Conservation (phyloP, 179 eudicot species). For the Patellifolia procumbens region DNA sequence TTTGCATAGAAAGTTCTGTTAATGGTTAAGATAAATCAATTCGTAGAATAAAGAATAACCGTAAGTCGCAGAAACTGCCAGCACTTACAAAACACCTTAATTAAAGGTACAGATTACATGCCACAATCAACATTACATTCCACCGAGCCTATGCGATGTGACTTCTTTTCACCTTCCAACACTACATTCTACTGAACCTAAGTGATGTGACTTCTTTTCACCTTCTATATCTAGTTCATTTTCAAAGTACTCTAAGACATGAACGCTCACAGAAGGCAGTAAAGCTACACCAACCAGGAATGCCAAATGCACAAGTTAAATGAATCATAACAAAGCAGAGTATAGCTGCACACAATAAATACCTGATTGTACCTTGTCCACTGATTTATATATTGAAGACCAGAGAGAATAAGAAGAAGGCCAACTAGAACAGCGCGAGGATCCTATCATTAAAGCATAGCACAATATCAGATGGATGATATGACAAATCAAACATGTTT, state of each 20-base stretch:
- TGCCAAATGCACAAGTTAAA: not conserved
- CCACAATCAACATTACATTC: not conserved
- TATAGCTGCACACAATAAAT: constrained; percentile 19
- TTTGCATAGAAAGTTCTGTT: too few relatives aligned
- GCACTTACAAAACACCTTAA: not conserved
- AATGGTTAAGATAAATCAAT: not conserved
- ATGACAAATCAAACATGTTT: not conserved
- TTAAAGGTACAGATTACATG: not conserved
- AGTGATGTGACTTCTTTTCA: not conserved
- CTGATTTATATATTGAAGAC: constrained; percentile 89
- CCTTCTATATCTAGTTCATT: not conserved
- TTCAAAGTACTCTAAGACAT: not conserved
- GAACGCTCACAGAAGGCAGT: not conserved
- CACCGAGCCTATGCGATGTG: too few relatives aligned
- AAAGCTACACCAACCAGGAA: not conserved
- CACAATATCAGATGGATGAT: constrained; percentile 13
- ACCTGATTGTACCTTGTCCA: constrained; percentile 99
- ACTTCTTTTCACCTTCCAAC: too few relatives aligned
- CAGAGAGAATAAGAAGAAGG: constrained; percentile 84
- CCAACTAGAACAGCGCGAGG: constrained; percentile 96
- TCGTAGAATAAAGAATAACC: not conserved
- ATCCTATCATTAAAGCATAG: constrained; percentile 59
- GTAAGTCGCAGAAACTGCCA: not conserved
- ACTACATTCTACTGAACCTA: not conserved
- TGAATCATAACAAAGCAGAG: not conserved